Percentiles rank a stretch among this genome's conserved stretches.
These are phyloP conservation scores for Austroboletus eburneus DNA, from an alignment of 768 basidiomycete species.

Conservation along the genomic window DNA sequence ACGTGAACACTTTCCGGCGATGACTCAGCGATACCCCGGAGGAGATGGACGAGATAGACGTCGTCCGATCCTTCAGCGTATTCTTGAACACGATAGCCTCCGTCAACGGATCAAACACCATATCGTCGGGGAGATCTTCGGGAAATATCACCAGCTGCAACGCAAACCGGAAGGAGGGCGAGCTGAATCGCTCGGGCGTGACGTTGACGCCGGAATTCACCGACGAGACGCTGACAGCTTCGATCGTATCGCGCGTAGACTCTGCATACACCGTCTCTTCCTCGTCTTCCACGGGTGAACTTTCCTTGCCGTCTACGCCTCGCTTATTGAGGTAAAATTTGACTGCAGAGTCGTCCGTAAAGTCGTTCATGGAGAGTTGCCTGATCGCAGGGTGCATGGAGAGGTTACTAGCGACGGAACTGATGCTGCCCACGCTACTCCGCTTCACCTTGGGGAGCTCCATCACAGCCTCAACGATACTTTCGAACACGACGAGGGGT, in stretches of 20 bases:
- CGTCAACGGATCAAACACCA: constrained; percentile 89
- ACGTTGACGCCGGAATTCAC: constrained; percentile 38
- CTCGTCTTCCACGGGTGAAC: constrained; percentile 41
- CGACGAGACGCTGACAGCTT: constrained; percentile 18
- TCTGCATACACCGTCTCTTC: constrained; percentile 40
- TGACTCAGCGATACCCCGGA: constrained; percentile 55
- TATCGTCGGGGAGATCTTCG: constrained; percentile 89
- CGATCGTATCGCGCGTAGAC: constrained; percentile 30
- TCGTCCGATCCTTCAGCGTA: constrained; percentile 55
- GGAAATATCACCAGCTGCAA: constrained; percentile 85
- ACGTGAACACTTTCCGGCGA: constrained; percentile 80
- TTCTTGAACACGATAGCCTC: constrained; percentile 92
- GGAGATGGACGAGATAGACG: constrained; percentile 39
- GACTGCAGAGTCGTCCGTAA: constrained; percentile 93
- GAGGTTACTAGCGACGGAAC: constrained; percentile 87
- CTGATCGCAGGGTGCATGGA: constrained; percentile 95
- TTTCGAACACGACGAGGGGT: constrained; percentile 88
- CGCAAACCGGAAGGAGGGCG: constrained; percentile 81
- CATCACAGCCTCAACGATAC: constrained; percentile 74
- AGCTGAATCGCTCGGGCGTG: constrained; percentile 69
- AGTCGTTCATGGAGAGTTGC: constrained; percentile 94
- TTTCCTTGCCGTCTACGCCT: constrained; percentile 41
- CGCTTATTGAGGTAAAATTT: constrained; percentile 91
- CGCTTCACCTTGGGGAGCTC: constrained; percentile 86
- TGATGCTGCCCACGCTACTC: constrained; percentile 90